Evolutionary conservation across 1,284 basidiomycete genomes (phyloP), one percentile per base, ranked within the genome.

Genomic region (Sporisorium reilianum): DNA sequence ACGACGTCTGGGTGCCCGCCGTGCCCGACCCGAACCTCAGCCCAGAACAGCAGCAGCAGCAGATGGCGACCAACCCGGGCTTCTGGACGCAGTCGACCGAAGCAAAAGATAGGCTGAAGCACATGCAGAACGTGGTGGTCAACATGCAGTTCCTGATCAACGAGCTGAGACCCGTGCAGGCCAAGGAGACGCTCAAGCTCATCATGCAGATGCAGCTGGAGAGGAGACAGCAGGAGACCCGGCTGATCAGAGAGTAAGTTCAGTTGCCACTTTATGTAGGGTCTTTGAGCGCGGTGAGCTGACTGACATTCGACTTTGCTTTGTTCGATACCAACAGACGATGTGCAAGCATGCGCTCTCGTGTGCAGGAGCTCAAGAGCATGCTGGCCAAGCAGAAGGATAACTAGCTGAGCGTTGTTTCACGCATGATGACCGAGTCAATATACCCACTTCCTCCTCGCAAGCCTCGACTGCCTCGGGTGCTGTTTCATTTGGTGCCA

Each of bases 121-220:
- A 82, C 36, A 77, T 84, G 53, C 77, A 83, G 55, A 80, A 74
- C 23, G 66, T 78, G 18, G 80, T 80, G 44, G 76, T 83, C 64
- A 84, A 84, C 45, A 80, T 83, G 64, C 81, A 81, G 56, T 80
- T 78, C 58, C 36, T 81, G 20, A 60, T 82, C 67, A 84, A 84
- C 73, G 72, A 80, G 65, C 61, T 80, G 42, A 60, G 82, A 26
- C 81, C 82, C 16, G 63, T 77, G n/a, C 80, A 83, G 52, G 76
- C 79, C 2, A 74, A 72, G 26, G 79, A 79, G 44, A 71, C 75
- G 53, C 75, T 82, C 38, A 75, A 75, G 62, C 42, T 59, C 25
- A 64, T 79, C 48, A 72, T 83, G 64, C 55, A 60, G 42, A 61
- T 56, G 64, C 81, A 83, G 60, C 50, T 83, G 25, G 64, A 74